Conservation (phyloP, 164 flowering plant genomes). For the Tetrastigma voinierianum region DNA sequence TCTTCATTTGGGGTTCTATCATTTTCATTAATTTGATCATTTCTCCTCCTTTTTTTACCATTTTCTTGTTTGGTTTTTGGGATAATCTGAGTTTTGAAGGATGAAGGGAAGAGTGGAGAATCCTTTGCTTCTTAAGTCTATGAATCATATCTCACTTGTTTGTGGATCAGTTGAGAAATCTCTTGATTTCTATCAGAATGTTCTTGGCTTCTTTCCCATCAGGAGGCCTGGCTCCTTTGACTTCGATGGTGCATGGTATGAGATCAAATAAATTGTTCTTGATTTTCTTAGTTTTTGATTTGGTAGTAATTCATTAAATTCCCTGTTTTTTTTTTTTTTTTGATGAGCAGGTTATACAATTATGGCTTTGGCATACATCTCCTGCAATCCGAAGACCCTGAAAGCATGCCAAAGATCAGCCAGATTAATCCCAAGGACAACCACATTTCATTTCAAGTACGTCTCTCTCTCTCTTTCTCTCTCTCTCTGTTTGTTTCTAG, state of each 20-base stretch:
- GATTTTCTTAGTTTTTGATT: not conserved
- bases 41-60: no score
- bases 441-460: constrained; percentile 48
- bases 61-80: no score
- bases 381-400: constrained; percentile 41
- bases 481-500: not conserved
- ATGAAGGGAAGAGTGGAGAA: constrained; percentile 7
- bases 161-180: constrained; percentile 47
- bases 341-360: constrained; percentile 35
- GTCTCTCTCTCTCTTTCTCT: constrained; percentile 2
- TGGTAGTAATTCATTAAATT: not conserved
- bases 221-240: constrained; percentile 52
- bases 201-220: constrained; percentile 59
- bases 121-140: constrained; percentile 39
- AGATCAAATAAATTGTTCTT: not conserved
- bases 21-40: no score
- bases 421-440: constrained; percentile 46
- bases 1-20: no score
- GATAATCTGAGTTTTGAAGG: no score
- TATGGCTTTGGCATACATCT: constrained; percentile 55
- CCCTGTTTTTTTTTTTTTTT: not conserved
- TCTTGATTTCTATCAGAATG: constrained; percentile 33
- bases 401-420: constrained; percentile 27
- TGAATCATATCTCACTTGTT: constrained; percentile 45
- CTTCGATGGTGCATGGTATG: constrained; percentile 57